Conservation (phyloP, 352 stramenopile genomes). For the Globisporangium cylindrosporum region DNA sequence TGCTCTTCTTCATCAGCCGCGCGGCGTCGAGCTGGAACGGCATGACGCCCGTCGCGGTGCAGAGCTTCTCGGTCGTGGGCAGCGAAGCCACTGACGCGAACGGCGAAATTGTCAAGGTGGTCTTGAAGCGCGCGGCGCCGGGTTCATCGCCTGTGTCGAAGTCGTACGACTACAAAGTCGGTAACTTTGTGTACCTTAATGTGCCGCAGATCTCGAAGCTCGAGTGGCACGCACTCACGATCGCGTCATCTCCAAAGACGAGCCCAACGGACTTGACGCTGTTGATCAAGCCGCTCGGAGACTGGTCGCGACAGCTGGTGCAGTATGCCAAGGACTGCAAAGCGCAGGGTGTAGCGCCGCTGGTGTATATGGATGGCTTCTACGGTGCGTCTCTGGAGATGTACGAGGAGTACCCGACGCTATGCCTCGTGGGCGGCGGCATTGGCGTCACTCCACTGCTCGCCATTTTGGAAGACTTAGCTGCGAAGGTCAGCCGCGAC, state of each 20-base stretch:
- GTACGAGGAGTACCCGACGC: constrained; percentile 44
- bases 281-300: constrained; percentile 48
- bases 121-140: constrained; percentile 33
- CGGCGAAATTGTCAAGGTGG: constrained; percentile 41
- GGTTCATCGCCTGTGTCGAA: constrained; percentile 26
- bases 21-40: constrained; percentile 44
- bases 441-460: constrained; percentile 48
- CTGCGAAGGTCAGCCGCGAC: constrained; percentile 24
- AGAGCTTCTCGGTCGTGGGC: constrained; percentile 31
- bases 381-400: constrained; percentile 45
- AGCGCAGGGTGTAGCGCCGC: constrained; percentile 19
- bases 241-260: constrained; percentile 46
- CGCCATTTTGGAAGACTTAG: constrained; percentile 46
- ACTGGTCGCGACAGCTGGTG: constrained; percentile 43
- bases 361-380: constrained; percentile 57
- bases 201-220: constrained; percentile 50
- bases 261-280: constrained; percentile 37
- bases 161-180: constrained; percentile 47
- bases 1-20: constrained; percentile 55
- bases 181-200: constrained; percentile 57
- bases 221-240: constrained; percentile 57
- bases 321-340: constrained; percentile 41
- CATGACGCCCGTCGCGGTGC: constrained; percentile 36
- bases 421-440: constrained; percentile 42
- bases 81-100: constrained; percentile 16